Base-by-base conservation (phyloP, 345 rosid species). In the Eucalyptus polybractea region DNA sequence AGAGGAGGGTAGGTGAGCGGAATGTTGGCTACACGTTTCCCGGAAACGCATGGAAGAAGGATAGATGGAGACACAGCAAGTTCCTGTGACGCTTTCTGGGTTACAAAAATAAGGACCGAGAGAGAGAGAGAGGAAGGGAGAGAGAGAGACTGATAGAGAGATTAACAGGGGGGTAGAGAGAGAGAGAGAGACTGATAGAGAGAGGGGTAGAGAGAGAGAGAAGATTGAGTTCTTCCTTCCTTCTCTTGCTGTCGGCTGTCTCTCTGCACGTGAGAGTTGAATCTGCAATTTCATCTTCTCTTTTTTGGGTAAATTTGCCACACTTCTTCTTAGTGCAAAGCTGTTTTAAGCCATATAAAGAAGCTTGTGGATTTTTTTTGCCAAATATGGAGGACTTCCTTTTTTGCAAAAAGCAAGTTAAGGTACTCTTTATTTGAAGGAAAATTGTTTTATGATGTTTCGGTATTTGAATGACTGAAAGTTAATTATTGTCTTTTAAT, bases 1-100 rank as follows among this genome's bases (percentile, higher is more conserved):
- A 37, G 42, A 40, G 83, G 83, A 40, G 83, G 83, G 91, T 89
- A 88, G 92, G 90, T 93, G 92, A 90, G 87, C 92, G 44, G 93
- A 90, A 89, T 81, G 89, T 58, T 65, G 86, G 89, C 81, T 54
- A 33, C 91, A 92, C 92, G 90, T 89, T 91, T 92, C 54, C 88
- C 10, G 67, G 50, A 10, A 89, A 47, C 19, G 65, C 67, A 80
- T 21, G 31, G 89, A 53, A 54, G 69, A 53, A 88, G 51, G 58
- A 91, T 50, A 89, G 80, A 53, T 21, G 76, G 27, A 51, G 56
- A 47, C 49, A 49, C 67, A 29, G 85, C 45, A 21, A 51, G 56
- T 29, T 27, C 16, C 11, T 40, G 83, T 3, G 83, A 76, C 83
- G 83, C 47, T 40, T 76, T 19, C 83, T 76, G 83, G 47, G 47